These are phyloP conservation scores for Fraxinus paxiana DNA, from an alignment of 305 asterid species.

Conservation along the genomic window DNA sequence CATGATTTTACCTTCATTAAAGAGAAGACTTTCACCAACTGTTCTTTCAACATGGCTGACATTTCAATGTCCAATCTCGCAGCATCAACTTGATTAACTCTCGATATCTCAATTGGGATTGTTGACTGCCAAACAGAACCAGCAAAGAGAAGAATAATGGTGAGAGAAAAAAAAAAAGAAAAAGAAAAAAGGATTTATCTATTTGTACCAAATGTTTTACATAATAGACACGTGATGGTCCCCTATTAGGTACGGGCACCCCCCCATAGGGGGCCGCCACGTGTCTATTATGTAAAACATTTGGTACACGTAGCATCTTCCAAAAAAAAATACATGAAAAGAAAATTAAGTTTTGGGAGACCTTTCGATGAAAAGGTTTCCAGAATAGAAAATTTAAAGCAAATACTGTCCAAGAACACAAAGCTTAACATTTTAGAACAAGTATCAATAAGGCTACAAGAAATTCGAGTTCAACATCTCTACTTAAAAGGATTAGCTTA, in stretches of 20 bases:
- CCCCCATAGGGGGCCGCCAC: too few relatives aligned
- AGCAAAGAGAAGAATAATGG: slow-evolving; percentile 4
- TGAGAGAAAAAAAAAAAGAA: too few relatives aligned
- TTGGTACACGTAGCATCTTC: too few relatives aligned
- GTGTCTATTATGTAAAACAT: too few relatives aligned
- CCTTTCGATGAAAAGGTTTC: not conserved
- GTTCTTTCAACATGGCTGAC: slow-evolving; percentile 85
- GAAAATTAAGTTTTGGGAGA: not conserved
- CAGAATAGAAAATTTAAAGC: not conserved
- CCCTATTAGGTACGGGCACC: too few relatives aligned
- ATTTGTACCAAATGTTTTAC: too few relatives aligned
- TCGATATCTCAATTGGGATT: slow-evolving; percentile 69
- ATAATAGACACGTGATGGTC: too few relatives aligned
- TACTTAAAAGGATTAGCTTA: not conserved
- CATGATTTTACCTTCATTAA: slow-evolving; percentile 64
- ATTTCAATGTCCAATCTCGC: slow-evolving; percentile 82
- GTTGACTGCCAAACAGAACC: slow-evolving; percentile 38
- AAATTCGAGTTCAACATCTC: not conserved
- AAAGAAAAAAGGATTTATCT: too few relatives aligned
- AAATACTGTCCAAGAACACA: not conserved
- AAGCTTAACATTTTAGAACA: not conserved
- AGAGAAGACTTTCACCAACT: slow-evolving; percentile 75
- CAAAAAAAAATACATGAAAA: not conserved
- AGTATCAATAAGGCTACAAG: not conserved
- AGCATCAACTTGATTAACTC: slow-evolving; percentile 93